Base-by-base conservation (phyloP, 2,329 filamentous ascomycete genomes). In the Colletotrichum salicis region DNA sequence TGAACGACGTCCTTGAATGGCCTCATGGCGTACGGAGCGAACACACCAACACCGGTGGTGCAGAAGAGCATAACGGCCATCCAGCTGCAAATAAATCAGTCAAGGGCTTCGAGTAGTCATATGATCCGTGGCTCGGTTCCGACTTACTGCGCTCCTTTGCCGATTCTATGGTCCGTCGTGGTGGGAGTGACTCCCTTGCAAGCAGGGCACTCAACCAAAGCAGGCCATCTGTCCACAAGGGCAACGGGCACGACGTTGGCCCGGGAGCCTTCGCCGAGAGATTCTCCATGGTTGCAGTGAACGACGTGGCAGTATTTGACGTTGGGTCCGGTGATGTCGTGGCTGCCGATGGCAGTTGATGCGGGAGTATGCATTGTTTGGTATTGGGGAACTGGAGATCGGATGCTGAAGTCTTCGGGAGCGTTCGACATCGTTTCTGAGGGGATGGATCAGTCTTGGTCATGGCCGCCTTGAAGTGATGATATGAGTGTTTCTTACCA, bases 51-150 rank as follows among this genome's bases (percentile, higher is more conserved):
- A 1, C 56, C 72, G 22, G 72, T 74, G n/a, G 60, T 63, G 64
- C 58, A 66, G 24, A 74, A 74, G 57, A 74, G 56, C 54, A 74
- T 61, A 11, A 56, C 62, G 7, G 72, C 72, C 72, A 74, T 72
- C 60, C 63, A 62, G 65, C 70, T 74, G n/a, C 1, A n/a, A 4
- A 24, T 15, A 7, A 57, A n/a, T 31, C 13, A n/a, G 37, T 31
- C 5, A 27, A 48, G 10, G 1, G 1, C 15, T 15, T 41, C 37
- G 3, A 41, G 13, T 41, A 24, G 24, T 15, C 1, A 6, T 19
- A 27, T 33, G n/a, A 27, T 4, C 3, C 1, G 51, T 6, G 13
- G 10, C 37, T 1, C 13, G 10, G 13, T n/a, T 5, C 13, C 8
- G 0, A 66, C 64, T 29, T 65, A 74, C 72, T 74, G 72, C 4